Evolutionary conservation across 73 alveolate species (phyloP), one percentile per base, ranked within the genome.

Genomic region (Paramecium pentaurelia): DNA sequence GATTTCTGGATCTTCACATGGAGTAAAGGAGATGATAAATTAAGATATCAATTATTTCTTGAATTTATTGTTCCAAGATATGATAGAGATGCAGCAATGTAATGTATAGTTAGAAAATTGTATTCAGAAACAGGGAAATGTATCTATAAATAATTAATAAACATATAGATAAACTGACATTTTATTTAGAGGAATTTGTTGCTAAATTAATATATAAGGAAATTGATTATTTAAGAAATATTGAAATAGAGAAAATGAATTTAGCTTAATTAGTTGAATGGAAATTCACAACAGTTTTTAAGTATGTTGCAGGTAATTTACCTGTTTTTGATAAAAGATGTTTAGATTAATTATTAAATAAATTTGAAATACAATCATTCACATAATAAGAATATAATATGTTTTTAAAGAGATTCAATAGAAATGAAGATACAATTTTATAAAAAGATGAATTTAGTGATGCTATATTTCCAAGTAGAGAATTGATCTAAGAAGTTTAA

Each of bases 31-130:
- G 34, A 73, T 34, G 75, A 80, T 47, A 80, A 80, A 80, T 40
- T 80, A 5, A 45, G 75, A 32, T 80, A 80, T 18, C 10, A 80
- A 47, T 11, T 38, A 18, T 80, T 80, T 80, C 45, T 80, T 16
- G 91, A 80, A 80, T 80, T 45, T 45, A 49, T 80, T 2, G 73
- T 80, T 20, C 91, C 91, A 2, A 44, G 54, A 25, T 80, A 80
- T 80, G 77, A 80, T 49, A 80, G 91, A 80, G 91, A 80, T 42
- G 91, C 77, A 27, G 91, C 91, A 4, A 80, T 80, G 44, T 8
- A 47, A 80, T 42, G 71, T 28, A 80, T 80, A 40, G 58, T 28
- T 4, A 80, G 91, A 47, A 80, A 80, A 9, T n/a, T 80, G 16
- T 80, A 80, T 47, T 80, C 91, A 27, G 91, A 80, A 25, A 36